A percentile compares a stretch with the other conserved stretches of the same genome.
These are phyloP conservation scores for Scenedesmus sp. DNA, from an alignment of 163 green algal species.

Conservation along the genomic window DNA sequence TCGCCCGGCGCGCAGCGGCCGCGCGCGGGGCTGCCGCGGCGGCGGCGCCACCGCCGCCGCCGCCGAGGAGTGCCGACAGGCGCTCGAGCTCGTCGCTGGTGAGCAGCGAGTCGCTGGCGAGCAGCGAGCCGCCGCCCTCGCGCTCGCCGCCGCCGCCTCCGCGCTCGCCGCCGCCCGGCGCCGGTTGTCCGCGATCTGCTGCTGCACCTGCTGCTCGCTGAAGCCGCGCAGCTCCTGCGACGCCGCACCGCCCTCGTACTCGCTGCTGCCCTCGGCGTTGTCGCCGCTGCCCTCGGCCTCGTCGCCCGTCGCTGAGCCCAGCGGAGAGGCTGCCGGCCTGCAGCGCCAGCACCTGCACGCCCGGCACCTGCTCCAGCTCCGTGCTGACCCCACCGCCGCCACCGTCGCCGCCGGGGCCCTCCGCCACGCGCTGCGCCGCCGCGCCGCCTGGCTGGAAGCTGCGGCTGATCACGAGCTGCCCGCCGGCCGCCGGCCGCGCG, in stretches of 20 bases:
- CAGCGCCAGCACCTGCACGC: conserved; percentile 1
- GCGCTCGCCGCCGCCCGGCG: not conserved
- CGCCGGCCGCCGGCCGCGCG: not conserved
- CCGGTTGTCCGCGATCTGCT: not conserved
- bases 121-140: not conserved
- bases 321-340: not conserved
- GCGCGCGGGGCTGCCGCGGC: not conserved
- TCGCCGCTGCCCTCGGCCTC: too few relatives aligned
- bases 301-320: too few relatives aligned
- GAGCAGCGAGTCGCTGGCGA: not conserved
- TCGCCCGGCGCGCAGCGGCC: not conserved
- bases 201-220: conserved; percentile 10
- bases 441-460: conserved; percentile 11
- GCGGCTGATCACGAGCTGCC: conserved; percentile 6
- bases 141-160: not conserved
- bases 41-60: conserved; percentile 1
- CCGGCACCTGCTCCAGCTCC: not conserved
- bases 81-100: not conserved
- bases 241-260: not conserved
- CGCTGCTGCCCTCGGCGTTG: not conserved
- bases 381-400: not conserved
- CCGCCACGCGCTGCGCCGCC: not conserved
- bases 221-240: not conserved
- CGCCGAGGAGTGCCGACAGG: conserved; percentile 6
- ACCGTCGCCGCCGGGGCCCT: not conserved